Base-by-base conservation (phyloP, 2,329 filamentous ascomycete species). In the Proliferodiscus dingleyae region DNA sequence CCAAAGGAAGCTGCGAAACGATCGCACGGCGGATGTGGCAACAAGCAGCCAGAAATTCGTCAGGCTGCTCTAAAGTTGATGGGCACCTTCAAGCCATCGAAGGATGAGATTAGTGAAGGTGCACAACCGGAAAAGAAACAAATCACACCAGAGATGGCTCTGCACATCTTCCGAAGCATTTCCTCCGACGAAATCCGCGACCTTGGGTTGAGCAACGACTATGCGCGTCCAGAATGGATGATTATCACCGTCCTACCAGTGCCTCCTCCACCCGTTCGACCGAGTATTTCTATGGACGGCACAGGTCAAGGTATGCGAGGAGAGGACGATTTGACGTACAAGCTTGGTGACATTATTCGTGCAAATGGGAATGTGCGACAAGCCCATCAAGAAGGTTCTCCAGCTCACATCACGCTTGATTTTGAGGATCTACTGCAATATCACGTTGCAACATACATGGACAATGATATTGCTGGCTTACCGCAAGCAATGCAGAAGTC, bases 271-370 rank as follows among this genome's bases (percentile, higher is more conserved):
- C 90, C 93, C 3, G 94, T 99, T 29, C 86, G 93, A 44, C 93
- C 93, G 4, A 96, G 89, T 75, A 95, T 98, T 59, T 94, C 91
- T 18, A 91, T 97, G 72, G 94, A 97, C 62, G 90, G 93, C 42
- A 95, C 89, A 34, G 87, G 88, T 43, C 87, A 88, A 55, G 93
- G 93, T 53, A 83, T 91, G 74, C 86, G 93, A 53, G 93, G 93
- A 64, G 93, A 99, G 70, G 93, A 99, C 66, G 94, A 99, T 75
- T 78, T 99, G 77, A 99, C 93, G 0, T 98, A 96, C 78, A 99
- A 99, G 71, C 75, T 99, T 24, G 90, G 90, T 61, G 93, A 99
- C 68, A 96, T 99, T 61, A 93, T 99, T 59, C 89, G 93, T 56
- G 91, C 93, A 59, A 99, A 98, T 70, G 85, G 87, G 58, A 96